Percentiles rank a stretch among this genome's conserved stretches.
These are phyloP conservation scores for Rhododendron kiyosumense DNA, from an alignment of 148 eudicot species.

Conservation along the genomic window DNA sequence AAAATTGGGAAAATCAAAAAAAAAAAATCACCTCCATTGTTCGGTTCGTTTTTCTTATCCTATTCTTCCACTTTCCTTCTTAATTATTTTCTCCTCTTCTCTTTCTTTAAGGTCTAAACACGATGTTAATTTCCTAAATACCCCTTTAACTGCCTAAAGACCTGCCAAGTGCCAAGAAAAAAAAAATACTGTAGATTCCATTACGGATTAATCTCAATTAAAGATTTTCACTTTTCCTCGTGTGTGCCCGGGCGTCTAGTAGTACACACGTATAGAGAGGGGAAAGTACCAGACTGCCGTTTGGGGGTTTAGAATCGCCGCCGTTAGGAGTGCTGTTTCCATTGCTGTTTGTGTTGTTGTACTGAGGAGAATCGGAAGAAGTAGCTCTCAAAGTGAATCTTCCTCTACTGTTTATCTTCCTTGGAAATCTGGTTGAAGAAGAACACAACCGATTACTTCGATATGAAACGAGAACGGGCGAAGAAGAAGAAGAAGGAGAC, in stretches of 20 bases:
- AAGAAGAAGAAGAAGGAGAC: neutral
- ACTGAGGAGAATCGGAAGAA: conserved; percentile 14
- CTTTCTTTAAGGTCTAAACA: neutral
- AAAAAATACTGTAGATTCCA: neutral
- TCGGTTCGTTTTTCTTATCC: neutral
- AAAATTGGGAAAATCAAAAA: too few relatives aligned
- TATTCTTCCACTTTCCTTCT: neutral
- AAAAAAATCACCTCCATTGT: neutral
- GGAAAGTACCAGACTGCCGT: conserved; percentile 34
- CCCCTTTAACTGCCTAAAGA: neutral
- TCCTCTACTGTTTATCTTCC: conserved; percentile 1
- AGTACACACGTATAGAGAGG: neutral
- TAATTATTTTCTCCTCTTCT: neutral
- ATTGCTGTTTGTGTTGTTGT: neutral
- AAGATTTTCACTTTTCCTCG: neutral
- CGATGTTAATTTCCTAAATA: neutral
- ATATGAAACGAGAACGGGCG: neutral
- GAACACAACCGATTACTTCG: conserved; percentile 6
- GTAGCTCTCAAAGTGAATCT: conserved; percentile 12
- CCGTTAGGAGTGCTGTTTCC: conserved; percentile 7
- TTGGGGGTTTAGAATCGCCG: conserved; percentile 40
- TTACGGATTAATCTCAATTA: neutral
- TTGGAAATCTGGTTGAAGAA: conserved; percentile 11
- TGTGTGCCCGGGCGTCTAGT: neutral
- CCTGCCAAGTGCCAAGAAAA: neutral